Evolutionary conservation across 1,284 basidiomycete genomes (phyloP), one percentile per base, ranked within the genome.

Genomic region (Erythrobasidium hasegawianum): DNA sequence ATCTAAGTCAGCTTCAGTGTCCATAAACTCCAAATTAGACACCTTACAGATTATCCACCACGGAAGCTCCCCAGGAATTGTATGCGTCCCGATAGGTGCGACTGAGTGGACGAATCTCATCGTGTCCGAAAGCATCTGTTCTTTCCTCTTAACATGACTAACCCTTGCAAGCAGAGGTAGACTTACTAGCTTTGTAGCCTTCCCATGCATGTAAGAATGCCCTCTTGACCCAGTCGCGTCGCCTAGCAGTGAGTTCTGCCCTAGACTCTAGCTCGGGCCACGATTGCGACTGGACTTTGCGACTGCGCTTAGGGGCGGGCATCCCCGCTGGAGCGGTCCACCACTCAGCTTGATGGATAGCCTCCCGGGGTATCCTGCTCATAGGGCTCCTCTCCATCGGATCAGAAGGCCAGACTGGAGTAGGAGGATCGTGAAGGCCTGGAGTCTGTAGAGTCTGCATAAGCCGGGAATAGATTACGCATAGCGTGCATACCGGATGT

Each of bases 41-140:
- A 57, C n/a, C 24, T 18, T 33, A 69, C 20, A 69, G 58, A 1
- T 87, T 85, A 73, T 91, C 90, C 68, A 89, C 82, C 57, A 86
- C 83, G 1, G 87, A 87, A 0, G 93, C 86, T 13, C 90, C 90
- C 92, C 92, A 96, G 9, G 88, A 84, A 73, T 86, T 85, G 73
- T 85, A 78, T 69, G 76, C 75, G 71, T 77, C 74, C 14, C 74
- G 73, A 40, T 73, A 72, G 1, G 70, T 72, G 7, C 80, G 79
- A 4, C 76, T 75, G 0, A 84, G 72, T 1, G 85, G 80, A 14
- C 75, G 72, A n/a, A 87, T 74, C 75, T 87, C 85, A 72, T 87
- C 85, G 53, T 80, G 77, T 0, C 84, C 83, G 70, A 80, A 84
- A 1, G 85, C 85, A 67, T 80, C 71, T 39, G 72, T 33, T 5